Conservation (phyloP, 2,329 filamentous ascomycete species). For the Aurifilum marmelostoma region DNA sequence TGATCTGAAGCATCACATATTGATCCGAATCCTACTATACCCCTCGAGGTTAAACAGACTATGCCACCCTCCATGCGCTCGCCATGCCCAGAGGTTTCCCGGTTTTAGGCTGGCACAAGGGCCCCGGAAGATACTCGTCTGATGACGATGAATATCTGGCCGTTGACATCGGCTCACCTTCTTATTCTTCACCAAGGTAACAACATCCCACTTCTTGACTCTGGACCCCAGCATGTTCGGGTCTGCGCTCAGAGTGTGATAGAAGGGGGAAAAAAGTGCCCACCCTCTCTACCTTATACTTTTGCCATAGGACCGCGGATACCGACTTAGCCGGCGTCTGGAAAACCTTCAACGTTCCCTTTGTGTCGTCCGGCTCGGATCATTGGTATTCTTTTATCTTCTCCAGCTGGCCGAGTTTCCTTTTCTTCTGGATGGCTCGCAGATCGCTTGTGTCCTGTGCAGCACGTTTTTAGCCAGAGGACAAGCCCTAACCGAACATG, state of each 20-base stretch:
- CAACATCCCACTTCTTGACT: background rate
- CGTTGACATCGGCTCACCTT: background rate
- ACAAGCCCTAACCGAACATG: background rate
- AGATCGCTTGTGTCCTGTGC: background rate
- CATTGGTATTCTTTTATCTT: background rate
- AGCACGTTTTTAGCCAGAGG: background rate
- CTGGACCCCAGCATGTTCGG: background rate
- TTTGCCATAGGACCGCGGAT: background rate
- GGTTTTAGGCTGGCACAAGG: background rate
- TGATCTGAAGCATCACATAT: conserved; percentile 17
- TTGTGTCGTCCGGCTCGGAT: background rate
- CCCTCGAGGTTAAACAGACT: conserved; percentile 9
- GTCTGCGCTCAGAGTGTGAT: background rate
- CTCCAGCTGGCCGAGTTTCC: background rate
- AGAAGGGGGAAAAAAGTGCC: background rate
- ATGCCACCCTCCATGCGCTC: background rate
- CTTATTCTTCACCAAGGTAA: background rate
- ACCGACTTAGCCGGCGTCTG: background rate
- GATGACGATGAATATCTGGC: background rate
- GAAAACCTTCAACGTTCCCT: background rate
- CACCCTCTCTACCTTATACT: background rate
- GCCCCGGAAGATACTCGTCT: background rate
- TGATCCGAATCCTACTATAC: conserved; percentile 11
- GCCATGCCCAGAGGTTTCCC: background rate
- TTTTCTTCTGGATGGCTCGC: background rate